Percentiles rank a stretch among this genome's conserved stretches.
Evolutionary conservation across 2,329 filamentous ascomycete species (phyloP).

Genomic region (Alternaria dauci): DNA sequence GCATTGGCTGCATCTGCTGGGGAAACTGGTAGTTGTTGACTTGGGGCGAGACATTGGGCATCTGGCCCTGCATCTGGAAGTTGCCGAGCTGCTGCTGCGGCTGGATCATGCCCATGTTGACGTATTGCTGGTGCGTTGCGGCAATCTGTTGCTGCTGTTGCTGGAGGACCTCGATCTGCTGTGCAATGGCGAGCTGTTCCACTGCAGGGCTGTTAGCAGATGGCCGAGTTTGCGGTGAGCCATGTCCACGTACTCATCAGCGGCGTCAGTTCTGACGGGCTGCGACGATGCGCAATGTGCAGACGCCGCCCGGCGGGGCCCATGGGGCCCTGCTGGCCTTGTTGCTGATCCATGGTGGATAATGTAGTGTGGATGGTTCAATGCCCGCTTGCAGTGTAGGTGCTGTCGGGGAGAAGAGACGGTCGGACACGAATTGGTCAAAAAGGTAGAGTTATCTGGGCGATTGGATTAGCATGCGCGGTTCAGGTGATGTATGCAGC

Average conservation of each 20-base stretch:
- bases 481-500: background rate
- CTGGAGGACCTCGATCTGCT: conserved; percentile 96
- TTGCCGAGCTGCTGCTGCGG: conserved; percentile 78
- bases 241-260: conserved; percentile 85
- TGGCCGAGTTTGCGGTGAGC: conserved; percentile 13
- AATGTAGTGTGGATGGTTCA: conserved; percentile 33
- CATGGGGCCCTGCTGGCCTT: conserved; percentile 60
- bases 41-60: conserved; percentile 80
- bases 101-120: conserved; percentile 95
- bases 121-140: conserved; percentile 95
- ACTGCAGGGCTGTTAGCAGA: conserved; percentile 63
- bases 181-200: conserved; percentile 97
- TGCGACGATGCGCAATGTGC: conserved; percentile 96
- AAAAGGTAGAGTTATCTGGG: conserved; percentile 36
- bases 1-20: conserved; percentile 63
- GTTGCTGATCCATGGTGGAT: conserved; percentile 60
- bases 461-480: conserved; percentile 25
- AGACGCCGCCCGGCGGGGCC: conserved; percentile 87
- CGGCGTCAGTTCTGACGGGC: conserved; percentile 95
- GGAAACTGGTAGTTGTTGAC: conserved; percentile 87
- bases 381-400: conserved; percentile 32
- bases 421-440: conserved; percentile 34
- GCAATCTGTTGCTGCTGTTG: conserved; percentile 98
- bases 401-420: conserved; percentile 34
- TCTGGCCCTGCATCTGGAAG: conserved; percentile 69